Evolutionary conservation across 106 monocot genomes (phyloP).

Genomic region (Acorus gramineus): DNA sequence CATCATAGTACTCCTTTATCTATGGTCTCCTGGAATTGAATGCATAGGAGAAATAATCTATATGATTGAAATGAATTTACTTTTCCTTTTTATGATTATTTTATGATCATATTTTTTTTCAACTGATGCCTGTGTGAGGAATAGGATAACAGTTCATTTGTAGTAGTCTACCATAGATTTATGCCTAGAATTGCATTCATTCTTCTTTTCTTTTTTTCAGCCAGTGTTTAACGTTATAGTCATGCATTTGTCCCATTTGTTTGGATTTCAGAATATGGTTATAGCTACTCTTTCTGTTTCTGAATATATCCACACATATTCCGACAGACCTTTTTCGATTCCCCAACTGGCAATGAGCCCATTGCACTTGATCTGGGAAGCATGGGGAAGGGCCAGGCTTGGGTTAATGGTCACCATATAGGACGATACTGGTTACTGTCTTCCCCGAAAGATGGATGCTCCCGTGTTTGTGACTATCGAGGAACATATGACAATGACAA

Average conservation of each 20-base stretch:
- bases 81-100: no score
- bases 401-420: constrained; percentile 87
- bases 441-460: constrained; percentile 71
- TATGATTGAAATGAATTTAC: no score
- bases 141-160: no score
- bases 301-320: background rate
- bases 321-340: constrained; percentile 77
- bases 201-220: no score
- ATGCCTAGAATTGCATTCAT: no score
- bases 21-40: no score
- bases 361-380: constrained; percentile 70
- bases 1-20: no score
- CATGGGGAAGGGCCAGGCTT: constrained; percentile 93
- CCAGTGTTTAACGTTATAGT: no score
- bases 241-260: background rate
- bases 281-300: background rate
- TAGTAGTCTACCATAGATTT: no score
- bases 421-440: constrained; percentile 84
- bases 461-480: constrained; percentile 59
- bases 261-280: background rate
- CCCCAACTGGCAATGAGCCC: constrained; percentile 59
- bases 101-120: no score
- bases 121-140: no score
- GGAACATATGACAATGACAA: constrained; percentile 78
- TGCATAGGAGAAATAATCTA: no score